These are phyloP conservation scores for Coemansia asiatica DNA, from an alignment of 192 early-diverging fungal genomes.

Conservation along the genomic window DNA sequence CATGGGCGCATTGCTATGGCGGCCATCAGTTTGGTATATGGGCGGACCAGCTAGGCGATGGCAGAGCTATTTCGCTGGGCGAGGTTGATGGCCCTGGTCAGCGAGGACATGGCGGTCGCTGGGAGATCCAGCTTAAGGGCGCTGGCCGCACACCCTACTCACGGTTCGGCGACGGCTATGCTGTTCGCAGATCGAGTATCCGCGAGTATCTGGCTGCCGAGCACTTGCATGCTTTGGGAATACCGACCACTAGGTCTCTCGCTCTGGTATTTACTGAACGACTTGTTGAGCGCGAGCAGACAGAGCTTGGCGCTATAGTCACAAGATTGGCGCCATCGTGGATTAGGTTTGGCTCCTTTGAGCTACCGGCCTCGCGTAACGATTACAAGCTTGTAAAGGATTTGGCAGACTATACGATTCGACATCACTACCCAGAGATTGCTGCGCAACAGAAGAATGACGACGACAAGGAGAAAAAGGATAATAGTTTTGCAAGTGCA, in stretches of 20 bases:
- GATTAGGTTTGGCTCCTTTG: constrained; percentile 88
- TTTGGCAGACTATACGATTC: constrained; percentile 74
- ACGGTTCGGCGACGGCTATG: constrained; percentile 83
- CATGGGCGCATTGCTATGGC: constrained; percentile 71
- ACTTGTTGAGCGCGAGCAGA: constrained; percentile 65
- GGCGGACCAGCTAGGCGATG: constrained; percentile 83
- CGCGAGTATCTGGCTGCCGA: constrained; percentile 74
- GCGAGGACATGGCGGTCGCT: constrained; percentile 21
- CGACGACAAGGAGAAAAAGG: too few species aligned
- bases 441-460: constrained; percentile 14
- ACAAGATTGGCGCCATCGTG: constrained; percentile 73
- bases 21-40: constrained; percentile 73
- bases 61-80: constrained; percentile 79
- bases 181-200: constrained; percentile 82
- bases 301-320: constrained; percentile 76
- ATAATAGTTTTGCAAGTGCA: too few species aligned
- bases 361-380: constrained; percentile 71
- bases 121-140: constrained; percentile 87
- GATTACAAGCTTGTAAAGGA: constrained; percentile 56
- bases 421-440: constrained; percentile 56
- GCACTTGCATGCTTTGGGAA: constrained; percentile 64
- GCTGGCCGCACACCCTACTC: constrained; percentile 85
- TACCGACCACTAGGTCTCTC: constrained; percentile 79
- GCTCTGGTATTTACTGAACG: constrained; percentile 65
- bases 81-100: constrained; percentile 34